These are phyloP conservation scores for Hyparrhenia diplandra DNA, from an alignment of 176 grass and related monocot species.

Conservation along the genomic window DNA sequence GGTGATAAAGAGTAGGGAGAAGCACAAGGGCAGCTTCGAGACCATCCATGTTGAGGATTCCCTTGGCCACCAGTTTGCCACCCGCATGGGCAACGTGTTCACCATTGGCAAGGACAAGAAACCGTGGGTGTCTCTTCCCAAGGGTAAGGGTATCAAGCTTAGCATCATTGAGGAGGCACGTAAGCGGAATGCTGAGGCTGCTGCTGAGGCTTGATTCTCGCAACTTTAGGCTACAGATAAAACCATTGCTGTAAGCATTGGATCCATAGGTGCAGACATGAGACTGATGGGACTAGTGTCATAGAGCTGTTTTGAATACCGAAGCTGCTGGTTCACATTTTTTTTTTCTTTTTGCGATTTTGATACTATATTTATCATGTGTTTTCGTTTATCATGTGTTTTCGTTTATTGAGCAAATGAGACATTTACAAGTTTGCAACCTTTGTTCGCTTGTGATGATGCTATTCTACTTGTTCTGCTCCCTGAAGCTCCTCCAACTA, in stretches of 20 bases:
- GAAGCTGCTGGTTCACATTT: background rate
- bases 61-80: constrained; percentile 40
- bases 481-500: too few species aligned
- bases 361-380: background rate
- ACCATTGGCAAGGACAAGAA: constrained; percentile 47
- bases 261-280: background rate
- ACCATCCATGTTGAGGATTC: constrained; percentile 43
- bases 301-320: background rate
- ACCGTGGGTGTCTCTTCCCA: constrained; percentile 42
- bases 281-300: background rate
- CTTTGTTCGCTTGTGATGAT: background rate
- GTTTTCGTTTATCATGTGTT: too few species aligned
- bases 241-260: background rate
- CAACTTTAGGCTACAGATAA: background rate
- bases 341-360: background rate
- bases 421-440: background rate
- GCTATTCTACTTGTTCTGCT: too few species aligned
- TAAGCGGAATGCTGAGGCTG: constrained; percentile 36
- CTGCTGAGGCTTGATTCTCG: constrained; percentile 3
- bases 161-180: constrained; percentile 50
- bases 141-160: constrained; percentile 52
- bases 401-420: background rate
- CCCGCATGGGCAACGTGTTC: constrained; percentile 44
- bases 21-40: constrained; percentile 40
- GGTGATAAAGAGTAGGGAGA: constrained; percentile 53